Conservation (phyloP, 2,329 filamentous ascomycete species). For the Colletotrichum sp. region DNA sequence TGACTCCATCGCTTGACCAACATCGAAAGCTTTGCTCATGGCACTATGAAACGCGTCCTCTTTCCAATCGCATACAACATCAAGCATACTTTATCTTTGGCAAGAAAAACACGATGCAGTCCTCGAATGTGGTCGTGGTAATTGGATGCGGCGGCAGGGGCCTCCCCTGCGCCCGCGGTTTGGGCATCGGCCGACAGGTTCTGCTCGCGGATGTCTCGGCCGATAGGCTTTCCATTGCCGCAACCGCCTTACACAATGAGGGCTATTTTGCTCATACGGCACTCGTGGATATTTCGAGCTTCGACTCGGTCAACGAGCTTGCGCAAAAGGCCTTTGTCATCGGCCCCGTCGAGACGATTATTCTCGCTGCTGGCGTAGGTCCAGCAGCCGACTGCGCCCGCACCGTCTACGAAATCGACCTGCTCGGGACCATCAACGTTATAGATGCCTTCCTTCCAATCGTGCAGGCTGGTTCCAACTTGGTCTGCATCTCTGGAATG, state of each 20-base stretch:
- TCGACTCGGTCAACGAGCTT: neutral
- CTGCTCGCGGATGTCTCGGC: neutral
- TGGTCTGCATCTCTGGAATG: neutral
- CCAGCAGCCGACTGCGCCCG: neutral
- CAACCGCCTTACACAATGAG: neutral
- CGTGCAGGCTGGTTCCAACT: neutral
- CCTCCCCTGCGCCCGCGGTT: neutral
- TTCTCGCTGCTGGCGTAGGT: neutral
- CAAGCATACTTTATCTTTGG: neutral
- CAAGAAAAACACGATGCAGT: neutral
- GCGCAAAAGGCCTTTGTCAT: neutral
- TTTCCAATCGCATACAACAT: neutral
- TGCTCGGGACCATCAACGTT: neutral
- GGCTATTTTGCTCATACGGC: neutral
- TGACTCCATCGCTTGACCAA: neutral
- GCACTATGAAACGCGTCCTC: neutral
- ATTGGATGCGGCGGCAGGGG: neutral
- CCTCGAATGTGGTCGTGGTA: neutral
- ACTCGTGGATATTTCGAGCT: neutral
- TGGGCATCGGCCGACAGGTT: neutral
- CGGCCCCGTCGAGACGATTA: neutral
- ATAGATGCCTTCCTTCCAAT: neutral
- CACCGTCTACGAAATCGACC: neutral
- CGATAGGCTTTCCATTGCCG: neutral
- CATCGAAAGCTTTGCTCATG: neutral